phyloP scores from a whole-genome alignment of 2,329 filamentous ascomycete genomes.

The Bipolaris oryzae region DNA sequence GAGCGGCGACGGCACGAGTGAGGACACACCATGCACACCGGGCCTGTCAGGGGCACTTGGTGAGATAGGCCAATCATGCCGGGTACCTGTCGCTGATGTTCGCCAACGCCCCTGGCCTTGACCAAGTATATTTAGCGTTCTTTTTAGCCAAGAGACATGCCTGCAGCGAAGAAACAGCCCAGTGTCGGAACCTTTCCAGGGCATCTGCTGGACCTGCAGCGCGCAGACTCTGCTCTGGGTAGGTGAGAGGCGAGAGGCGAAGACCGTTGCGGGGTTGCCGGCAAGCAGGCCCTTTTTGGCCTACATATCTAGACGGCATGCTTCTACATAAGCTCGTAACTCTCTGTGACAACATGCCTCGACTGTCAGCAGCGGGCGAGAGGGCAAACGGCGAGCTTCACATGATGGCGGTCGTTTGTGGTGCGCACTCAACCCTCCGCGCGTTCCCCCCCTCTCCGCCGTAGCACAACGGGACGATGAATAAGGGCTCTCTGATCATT shows the following conservation, averaged over 20 bases:
- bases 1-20: conserved; percentile 31
- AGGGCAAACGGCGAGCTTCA: conserved; percentile 4
- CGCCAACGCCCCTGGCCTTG: conserved; percentile 24
- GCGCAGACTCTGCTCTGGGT: conserved; percentile 7
- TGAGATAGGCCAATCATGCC: conserved; percentile 26
- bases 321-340: background rate
- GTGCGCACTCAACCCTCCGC: background rate
- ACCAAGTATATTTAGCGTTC: conserved; percentile 17
- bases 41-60: conserved; percentile 28
- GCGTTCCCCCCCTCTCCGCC: conserved; percentile 31
- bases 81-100: conserved; percentile 16
- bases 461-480: conserved; percentile 22
- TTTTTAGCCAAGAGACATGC: conserved; percentile 22
- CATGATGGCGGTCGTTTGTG: background rate
- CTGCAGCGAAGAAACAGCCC: conserved; percentile 31
- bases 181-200: conserved; percentile 21
- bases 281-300: background rate
- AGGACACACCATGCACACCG: conserved; percentile 21
- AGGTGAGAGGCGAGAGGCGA: conserved; percentile 8
- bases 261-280: conserved; percentile 14
- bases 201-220: conserved; percentile 13
- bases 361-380: background rate
- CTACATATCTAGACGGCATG: background rate
- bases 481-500: conserved; percentile 31
- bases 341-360: background rate